Conservation (phyloP, 257 asterid genomes). For the Ligustrum vulgare region DNA sequence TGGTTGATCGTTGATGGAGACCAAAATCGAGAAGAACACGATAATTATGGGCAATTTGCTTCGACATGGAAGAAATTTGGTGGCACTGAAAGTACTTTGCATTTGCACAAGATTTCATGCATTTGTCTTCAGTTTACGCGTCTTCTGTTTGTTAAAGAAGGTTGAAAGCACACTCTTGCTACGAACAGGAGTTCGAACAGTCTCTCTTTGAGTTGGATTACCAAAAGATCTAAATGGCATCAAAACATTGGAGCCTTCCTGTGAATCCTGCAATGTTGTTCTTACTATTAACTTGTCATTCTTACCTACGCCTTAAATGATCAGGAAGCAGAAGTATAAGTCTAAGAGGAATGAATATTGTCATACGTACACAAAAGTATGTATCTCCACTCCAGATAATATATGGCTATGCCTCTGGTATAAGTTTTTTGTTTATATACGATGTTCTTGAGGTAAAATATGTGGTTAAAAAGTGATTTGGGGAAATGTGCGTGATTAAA, state of each 20-base stretch:
- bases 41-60: neutral
- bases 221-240: slow-evolving; percentile 57
- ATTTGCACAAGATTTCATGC: slow-evolving; percentile 25
- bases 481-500: no score
- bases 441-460: no score
- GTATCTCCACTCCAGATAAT: neutral
- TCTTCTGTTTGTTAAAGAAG: slow-evolving; percentile 71
- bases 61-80: neutral
- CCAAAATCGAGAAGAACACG: neutral
- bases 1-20: neutral
- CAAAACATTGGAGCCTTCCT: slow-evolving; percentile 51
- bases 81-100: no score
- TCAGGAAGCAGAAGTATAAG: neutral
- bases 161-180: slow-evolving; percentile 72
- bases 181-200: slow-evolving; percentile 48
- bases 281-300: neutral
- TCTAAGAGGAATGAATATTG: neutral
- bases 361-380: neutral
- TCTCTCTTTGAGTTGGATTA: slow-evolving; percentile 38
- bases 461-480: no score
- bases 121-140: slow-evolving; percentile 35
- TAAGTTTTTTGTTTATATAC: no score
- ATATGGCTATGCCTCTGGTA: no score
- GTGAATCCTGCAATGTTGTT: slow-evolving; percentile 46
- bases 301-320: neutral